Base-by-base conservation (phyloP, 352 stramenopile genomes). In the Halophytophthora batemanensis region DNA sequence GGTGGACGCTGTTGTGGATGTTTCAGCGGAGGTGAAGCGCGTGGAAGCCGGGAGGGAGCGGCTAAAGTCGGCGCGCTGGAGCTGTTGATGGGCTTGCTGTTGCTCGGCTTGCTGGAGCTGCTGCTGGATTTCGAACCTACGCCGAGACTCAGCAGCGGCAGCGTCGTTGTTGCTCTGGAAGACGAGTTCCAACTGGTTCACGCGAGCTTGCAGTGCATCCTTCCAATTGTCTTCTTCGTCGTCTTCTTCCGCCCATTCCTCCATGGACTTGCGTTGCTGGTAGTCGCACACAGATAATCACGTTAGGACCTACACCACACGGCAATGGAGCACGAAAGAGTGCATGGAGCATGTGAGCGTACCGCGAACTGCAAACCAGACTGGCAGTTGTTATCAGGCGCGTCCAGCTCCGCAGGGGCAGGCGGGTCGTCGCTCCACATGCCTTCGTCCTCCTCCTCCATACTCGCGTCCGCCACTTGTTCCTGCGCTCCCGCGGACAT, bases 151-250 rank as follows among this genome's bases (percentile, higher is more conserved):
- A 8, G 45, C 52, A 19, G 46, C 56, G 11, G 47, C 14, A 2
- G 57, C 14, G 33, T 73, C 53, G n/a, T 64, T 62, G 28, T 65
- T 71, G 43, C 64, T 68, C 36, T 74, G 72, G 34, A 83, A 66
- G 17, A 74, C 71, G 14, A 89, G 70, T 52, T 88, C 77, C 36
- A 92, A 53, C 48, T 92, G 74, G 42, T 88, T 83, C 14, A 92
- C 78, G 17, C 80, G 80, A 35, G 76, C 77, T 64, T 92, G 81
- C 44, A 92, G 64, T 45, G 75, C 67, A 6, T 92, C 81, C 53
- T 87, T 90, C 76, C 76, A 92, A 35, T 71, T 74, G 31, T 92
- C 81, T 45, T 90, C 81, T 53, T 92, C 81, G 13, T 90, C 81
- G 19, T 92, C 81, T 12, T 88, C 72, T 8, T 90, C 81, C 3